Conservation (phyloP, 345 rosid genomes). For the Dovyalis caffra region DNA sequence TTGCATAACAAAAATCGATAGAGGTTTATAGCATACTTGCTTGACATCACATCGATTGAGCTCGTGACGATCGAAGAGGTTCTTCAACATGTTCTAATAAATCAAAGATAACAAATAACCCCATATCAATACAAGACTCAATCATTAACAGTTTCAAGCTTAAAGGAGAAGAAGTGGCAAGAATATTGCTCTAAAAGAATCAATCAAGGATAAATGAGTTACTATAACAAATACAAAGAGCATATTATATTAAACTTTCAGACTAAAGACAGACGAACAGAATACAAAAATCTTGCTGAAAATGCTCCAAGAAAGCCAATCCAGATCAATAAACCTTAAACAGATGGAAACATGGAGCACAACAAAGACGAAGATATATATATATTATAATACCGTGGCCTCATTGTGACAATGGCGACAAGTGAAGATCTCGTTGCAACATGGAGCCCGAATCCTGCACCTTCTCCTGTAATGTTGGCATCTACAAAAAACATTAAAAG, state of each 20-base stretch:
- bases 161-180: no score
- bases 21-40: conserved; percentile 44
- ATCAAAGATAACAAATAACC: not conserved
- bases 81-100: conserved; percentile 58
- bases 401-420: conserved; percentile 99
- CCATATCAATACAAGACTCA: no score
- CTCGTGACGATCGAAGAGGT: conserved; percentile 65
- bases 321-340: conserved; percentile 11
- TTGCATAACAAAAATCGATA: not conserved
- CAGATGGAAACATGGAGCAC: not conserved
- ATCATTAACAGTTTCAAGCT: no score
- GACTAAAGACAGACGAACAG: no score
- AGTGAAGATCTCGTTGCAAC: conserved; percentile 85
- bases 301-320: not conserved
- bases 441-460: conserved; percentile 88
- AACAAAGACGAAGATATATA: not conserved
- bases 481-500: conserved; percentile 35
- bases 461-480: conserved; percentile 94
- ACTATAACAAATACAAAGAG: no score
- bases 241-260: no score
- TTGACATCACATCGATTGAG: conserved; percentile 74
- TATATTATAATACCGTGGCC: conserved; percentile 46
- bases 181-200: not conserved
- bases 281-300: not conserved
- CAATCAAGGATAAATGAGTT: not conserved